phyloP scores from a whole-genome alignment of 148 eudicot genomes.

The Rhododendron kiyosumense region DNA sequence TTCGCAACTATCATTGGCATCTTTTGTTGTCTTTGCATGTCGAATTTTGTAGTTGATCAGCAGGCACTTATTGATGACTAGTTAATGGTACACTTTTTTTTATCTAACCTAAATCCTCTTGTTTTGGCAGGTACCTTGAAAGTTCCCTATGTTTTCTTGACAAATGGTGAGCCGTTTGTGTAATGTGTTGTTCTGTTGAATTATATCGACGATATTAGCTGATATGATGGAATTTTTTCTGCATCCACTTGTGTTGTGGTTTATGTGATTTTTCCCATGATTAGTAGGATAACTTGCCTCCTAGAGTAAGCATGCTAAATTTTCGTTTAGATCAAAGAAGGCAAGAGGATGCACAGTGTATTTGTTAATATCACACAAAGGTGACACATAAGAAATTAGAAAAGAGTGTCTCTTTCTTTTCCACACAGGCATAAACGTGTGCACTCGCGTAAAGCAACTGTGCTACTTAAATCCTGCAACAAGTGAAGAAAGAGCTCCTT shows the following conservation, averaged over 20 bases:
- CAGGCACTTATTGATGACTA: neutral
- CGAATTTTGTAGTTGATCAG: neutral
- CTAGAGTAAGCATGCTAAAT: neutral
- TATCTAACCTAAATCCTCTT: neutral
- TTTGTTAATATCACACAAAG: neutral
- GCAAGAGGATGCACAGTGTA: neutral
- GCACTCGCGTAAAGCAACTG: neutral
- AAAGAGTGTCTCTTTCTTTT: neutral
- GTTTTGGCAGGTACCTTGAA: slow-evolving; percentile 52
- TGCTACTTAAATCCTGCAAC: neutral
- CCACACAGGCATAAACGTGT: neutral
- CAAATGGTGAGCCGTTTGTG: slow-evolving; percentile 53
- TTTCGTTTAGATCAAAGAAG: neutral
- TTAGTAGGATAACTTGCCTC: neutral
- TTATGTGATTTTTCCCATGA: neutral
- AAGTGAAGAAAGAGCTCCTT: neutral
- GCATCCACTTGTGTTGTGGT: neutral
- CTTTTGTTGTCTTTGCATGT: neutral
- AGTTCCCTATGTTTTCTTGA: slow-evolving; percentile 72
- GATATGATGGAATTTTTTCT: neutral
- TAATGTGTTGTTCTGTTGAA: neutral
- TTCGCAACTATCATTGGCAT: neutral
- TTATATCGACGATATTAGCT: neutral
- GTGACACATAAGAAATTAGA: neutral
- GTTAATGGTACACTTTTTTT: neutral